These are phyloP conservation scores for Trametes versicolor DNA, from an alignment of 1,284 basidiomycete genomes.

Conservation along the genomic window DNA sequence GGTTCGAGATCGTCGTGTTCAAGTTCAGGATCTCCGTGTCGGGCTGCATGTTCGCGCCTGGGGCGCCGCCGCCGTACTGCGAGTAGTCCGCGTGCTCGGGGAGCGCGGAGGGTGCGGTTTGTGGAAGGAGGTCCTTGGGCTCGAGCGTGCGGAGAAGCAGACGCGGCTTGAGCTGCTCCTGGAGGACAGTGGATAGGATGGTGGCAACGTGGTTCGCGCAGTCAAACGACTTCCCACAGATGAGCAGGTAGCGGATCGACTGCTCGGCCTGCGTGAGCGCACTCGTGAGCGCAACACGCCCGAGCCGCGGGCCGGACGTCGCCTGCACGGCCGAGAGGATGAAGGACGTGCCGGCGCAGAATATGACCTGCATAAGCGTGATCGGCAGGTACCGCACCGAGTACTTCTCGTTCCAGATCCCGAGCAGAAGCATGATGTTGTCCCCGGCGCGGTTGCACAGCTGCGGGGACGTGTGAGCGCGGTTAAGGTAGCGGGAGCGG, in stretches of 20 bases:
- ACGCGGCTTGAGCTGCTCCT: constrained; percentile 45
- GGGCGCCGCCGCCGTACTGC: constrained; percentile 14
- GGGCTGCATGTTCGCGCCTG: constrained; percentile 22
- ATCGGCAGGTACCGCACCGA: constrained; percentile 69
- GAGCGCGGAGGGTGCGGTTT: background rate
- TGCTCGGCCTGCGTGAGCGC: constrained; percentile 55
- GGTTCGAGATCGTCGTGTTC: constrained; percentile 30
- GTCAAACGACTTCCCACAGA: constrained; percentile 61
- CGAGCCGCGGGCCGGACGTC: constrained; percentile 50
- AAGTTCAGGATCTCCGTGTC: constrained; percentile 32
- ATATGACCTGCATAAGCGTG: constrained; percentile 70
- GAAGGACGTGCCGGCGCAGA: constrained; percentile 72
- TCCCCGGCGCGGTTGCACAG: constrained; percentile 72
- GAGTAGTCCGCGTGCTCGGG: constrained; percentile 10
- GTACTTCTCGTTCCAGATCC: constrained; percentile 66
- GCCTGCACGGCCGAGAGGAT: constrained; percentile 67
- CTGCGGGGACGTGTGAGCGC: constrained; percentile 41
- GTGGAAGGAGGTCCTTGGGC: constrained; percentile 35
- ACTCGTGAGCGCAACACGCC: constrained; percentile 43
- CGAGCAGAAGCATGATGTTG: constrained; percentile 68
- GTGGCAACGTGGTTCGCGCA: constrained; percentile 59
- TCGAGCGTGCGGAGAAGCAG: constrained; percentile 42
- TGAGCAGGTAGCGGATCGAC: constrained; percentile 58
- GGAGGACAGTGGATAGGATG: constrained; percentile 49
- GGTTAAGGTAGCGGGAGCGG: background rate